Base-by-base conservation (phyloP, 257 asterid species). In the Gentiana straminea region DNA sequence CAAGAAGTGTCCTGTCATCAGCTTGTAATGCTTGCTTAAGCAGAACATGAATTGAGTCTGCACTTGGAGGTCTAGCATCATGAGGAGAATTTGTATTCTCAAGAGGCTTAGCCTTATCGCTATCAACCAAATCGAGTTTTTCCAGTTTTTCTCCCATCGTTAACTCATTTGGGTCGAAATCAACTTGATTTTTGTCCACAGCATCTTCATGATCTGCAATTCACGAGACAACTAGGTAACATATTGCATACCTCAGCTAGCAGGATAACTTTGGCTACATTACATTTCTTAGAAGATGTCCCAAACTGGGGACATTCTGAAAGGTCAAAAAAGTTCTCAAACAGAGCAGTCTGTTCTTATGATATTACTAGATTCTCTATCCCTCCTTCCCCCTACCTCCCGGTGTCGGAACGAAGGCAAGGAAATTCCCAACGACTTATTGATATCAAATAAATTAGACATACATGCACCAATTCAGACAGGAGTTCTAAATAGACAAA, bases 131-230 rank as follows among this genome's bases (percentile, higher is more conserved):
- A 53, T 78, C 75, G 38, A 91, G 87, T 71, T 71, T 76, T 38
- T 84, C 86, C 61, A 91, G 97, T 67, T 84, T 84, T 66, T 91
- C 95, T 0, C 95, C 95, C 90, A 91, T 83, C 61, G 98, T 91
- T 52, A 93, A 95, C 75, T 91, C 97, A 57, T 77, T 77, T 61
- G 67, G 46, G 49, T 84, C 94, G 66, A 75, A 76, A 54, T 60
- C 58, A 51, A 66, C 63, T 59, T 59, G 83, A 51, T 55, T 47
- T 58, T 66, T 82, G 50, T 79, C 80, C 67, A 70, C 71, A 53
- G 64, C 53, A 51, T 79, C 84, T 72, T 57, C 87, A 54, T 56
- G 55, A 74, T 70, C 96, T 80, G 60, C 60, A 64, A 36, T 38
- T 36, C 66, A 76, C 37, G 58, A 9, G 35, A 3, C 49, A 66